phyloP scores from a whole-genome alignment of 257 asterid species.

The Misopates orontium region DNA sequence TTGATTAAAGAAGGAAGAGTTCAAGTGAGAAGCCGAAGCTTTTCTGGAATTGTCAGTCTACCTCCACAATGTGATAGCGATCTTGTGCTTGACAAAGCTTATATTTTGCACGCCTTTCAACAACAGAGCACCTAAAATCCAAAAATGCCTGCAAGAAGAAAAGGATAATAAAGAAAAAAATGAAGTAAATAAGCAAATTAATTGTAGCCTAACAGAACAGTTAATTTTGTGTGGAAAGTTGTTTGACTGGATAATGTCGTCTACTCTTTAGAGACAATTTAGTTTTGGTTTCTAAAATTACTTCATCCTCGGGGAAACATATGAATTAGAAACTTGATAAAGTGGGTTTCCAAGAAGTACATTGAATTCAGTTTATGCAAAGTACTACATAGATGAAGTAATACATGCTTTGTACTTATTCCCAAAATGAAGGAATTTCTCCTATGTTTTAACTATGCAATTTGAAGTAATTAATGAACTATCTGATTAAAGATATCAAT shows the following conservation, averaged over 20 bases:
- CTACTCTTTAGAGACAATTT: slow-evolving; percentile 11
- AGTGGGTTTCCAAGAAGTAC: neutral
- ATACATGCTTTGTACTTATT: neutral
- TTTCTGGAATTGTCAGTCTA: slow-evolving; percentile 32
- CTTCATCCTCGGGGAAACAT: neutral
- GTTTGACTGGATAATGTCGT: slow-evolving; percentile 25
- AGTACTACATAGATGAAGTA: too few relatives aligned
- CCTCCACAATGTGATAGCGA: slow-evolving; percentile 94
- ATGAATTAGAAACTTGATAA: neutral
- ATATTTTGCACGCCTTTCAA: slow-evolving; percentile 85
- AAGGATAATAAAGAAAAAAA: slow-evolving; percentile 18
- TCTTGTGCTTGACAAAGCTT: slow-evolving; percentile 87
- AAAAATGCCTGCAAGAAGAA: slow-evolving; percentile 72
- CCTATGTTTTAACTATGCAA: neutral
- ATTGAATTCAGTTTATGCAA: slow-evolving; percentile 10
- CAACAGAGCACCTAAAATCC: slow-evolving; percentile 87
- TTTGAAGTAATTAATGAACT: neutral
- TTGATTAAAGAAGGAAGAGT: slow-evolving; percentile 15
- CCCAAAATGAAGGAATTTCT: neutral
- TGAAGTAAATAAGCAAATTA: neutral
- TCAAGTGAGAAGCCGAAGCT: slow-evolving; percentile 7
- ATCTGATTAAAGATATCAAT: too few relatives aligned
- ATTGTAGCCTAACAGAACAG: slow-evolving; percentile 4
- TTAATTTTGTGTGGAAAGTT: neutral
- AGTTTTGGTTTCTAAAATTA: neutral